phyloP scores from a whole-genome alignment of 495 filamentous ascomycete species.

The Penicillium diatomitis region DNA sequence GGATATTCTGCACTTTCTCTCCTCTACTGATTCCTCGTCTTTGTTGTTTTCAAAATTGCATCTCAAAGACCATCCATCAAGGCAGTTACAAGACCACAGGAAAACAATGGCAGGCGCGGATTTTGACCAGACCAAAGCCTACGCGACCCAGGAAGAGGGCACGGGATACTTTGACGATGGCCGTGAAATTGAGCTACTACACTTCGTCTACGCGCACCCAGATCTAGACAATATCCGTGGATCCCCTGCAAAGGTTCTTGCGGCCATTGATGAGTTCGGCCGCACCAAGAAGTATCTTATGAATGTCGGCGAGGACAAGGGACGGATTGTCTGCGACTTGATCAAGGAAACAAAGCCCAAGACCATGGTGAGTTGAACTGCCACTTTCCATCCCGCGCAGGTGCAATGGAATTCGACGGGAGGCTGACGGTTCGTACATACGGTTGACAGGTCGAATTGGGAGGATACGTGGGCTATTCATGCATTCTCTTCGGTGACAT shows the following conservation, averaged over 20 bases:
- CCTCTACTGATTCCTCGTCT: too few species aligned
- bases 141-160: too few species aligned
- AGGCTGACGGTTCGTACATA: too few species aligned
- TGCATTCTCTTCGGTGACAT: slow-evolving; percentile 61
- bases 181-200: slow-evolving; percentile 63
- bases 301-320: slow-evolving; percentile 70
- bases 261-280: slow-evolving; percentile 64
- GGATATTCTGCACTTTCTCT: too few species aligned
- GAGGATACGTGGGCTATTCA: slow-evolving; percentile 76
- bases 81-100: too few species aligned
- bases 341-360: slow-evolving; percentile 56
- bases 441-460: slow-evolving; percentile 49
- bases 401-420: too few species aligned
- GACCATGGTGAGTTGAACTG: slow-evolving; percentile 35
- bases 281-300: slow-evolving; percentile 53
- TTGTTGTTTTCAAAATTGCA: too few species aligned
- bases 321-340: slow-evolving; percentile 52
- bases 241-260: slow-evolving; percentile 54
- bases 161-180: slow-evolving; percentile 18
- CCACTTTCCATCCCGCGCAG: too few species aligned
- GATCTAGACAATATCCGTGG: slow-evolving; percentile 49
- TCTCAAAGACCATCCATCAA: too few species aligned
- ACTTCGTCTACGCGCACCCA: slow-evolving; percentile 54
- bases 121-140: too few species aligned
- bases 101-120: too few species aligned